Evolutionary conservation across 2,329 filamentous ascomycete genomes (phyloP), one percentile per base, ranked within the genome.

Genomic region (Colletotrichum orbiculare): DNA sequence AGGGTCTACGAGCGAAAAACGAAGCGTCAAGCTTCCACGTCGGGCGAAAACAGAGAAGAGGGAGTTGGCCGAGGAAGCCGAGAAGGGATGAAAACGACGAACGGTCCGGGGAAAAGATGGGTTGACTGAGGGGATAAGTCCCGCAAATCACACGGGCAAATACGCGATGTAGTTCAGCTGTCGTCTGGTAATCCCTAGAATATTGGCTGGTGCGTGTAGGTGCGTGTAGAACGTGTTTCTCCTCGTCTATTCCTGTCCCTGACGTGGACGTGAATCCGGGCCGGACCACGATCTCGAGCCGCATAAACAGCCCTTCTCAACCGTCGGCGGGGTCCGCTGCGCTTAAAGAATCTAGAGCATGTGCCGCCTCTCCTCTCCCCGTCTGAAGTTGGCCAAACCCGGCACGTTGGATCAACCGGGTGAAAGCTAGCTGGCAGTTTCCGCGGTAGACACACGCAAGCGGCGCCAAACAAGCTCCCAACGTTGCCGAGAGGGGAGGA

Each of bases 211-310:
- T 15, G 15, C 15, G 15, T 15, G 15, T 15, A 15, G 15, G 35
- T 37, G 45, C 5, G 10, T 17, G 43, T 7, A 12, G 25, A 46
- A 61, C 38, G 46, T 55, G 43, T 60, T 45, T 54, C 42, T 39
- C 12, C 48, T 25, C 34, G 6, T 34, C 35, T 37, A 25, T 41
- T n/a, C 37, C 25, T 17, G 39, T 6, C 17, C 39, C 50, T 46
- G 57, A 53, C 50, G 46, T 65, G 34, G 46, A 42, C 52, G 52
- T 53, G 50, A 65, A 52, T 47, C 62, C 57, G 50, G 57, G 37
- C 57, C 62, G 35, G 35, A 25, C 46, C 38, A 46, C 39, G 34
- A 57, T 52, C 34, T 46, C 33, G 49, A 47, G 57, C 46, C 50
- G 45, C 41, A 65, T 55, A 41, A 65, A 46, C 57, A 33, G 9